Percentiles rank a stretch among this genome's conserved stretches.
phyloP scores from a whole-genome alignment of 305 asterid genomes.

The Ruellia speciosa region DNA sequence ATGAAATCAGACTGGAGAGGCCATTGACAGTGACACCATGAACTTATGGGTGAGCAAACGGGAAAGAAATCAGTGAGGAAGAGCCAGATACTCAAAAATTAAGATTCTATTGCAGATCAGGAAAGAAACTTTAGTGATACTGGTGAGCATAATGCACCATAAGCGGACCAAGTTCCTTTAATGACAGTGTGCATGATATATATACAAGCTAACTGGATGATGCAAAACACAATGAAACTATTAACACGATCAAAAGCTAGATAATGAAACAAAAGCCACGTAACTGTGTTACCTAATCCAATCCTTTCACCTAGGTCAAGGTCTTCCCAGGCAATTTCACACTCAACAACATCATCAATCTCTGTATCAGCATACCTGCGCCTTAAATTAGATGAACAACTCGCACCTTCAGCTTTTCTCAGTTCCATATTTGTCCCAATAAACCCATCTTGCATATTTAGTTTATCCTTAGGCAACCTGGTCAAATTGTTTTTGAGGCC shows the following conservation, averaged over 20 bases:
- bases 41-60: background rate
- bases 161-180: slow-evolving; percentile 8
- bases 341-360: slow-evolving; percentile 92
- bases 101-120: slow-evolving; percentile 15
- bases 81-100: slow-evolving; percentile 2
- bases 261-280: slow-evolving; percentile 11
- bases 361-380: slow-evolving; percentile 46
- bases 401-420: slow-evolving; percentile 37
- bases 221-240: slow-evolving; percentile 16
- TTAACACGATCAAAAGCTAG: slow-evolving; percentile 12
- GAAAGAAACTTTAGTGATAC: slow-evolving; percentile 17
- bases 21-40: slow-evolving; percentile 11
- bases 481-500: slow-evolving; percentile 25
- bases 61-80: background rate
- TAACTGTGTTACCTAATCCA: slow-evolving; percentile 72
- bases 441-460: slow-evolving; percentile 32
- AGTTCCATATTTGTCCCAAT: slow-evolving; percentile 27
- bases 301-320: slow-evolving; percentile 94
- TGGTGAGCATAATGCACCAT: slow-evolving; percentile 6
- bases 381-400: slow-evolving; percentile 32
- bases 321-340: slow-evolving; percentile 98
- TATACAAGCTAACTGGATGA: slow-evolving; percentile 10
- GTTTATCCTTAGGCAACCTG: slow-evolving; percentile 27
- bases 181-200: slow-evolving; percentile 10
- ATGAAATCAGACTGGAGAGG: slow-evolving; percentile 10